Base-by-base conservation (phyloP, 208 protist genomes). In the Paratrypanosoma confusum region DNA sequence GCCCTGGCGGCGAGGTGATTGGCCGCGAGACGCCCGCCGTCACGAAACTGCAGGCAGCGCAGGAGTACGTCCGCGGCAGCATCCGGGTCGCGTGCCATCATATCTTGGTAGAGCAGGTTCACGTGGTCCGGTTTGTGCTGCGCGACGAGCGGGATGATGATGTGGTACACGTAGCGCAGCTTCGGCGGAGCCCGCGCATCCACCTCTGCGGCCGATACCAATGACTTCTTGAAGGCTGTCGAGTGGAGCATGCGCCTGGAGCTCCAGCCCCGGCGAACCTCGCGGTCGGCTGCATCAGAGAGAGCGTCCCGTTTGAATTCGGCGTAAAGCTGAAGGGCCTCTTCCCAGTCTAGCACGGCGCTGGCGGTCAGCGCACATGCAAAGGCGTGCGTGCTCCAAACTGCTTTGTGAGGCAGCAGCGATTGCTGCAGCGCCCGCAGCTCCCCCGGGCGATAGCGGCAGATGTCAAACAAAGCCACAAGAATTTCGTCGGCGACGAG, bases 301-400 rank as follows among this genome's bases (percentile, higher is more conserved):
- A n/a, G 3, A 58, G 46, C 5, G 69, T 23, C n/a, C 3, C 32
- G 31, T 14, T 65, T 57, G 45, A 74, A 89, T 5, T 52, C 28
- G 21, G 67, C 33, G 41, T 89, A 84, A 18, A 82, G 38, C n/a
- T 31, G 3, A 1, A 84, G 34, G 2, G 74, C 75, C 23, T 72
- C 67, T 3, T 20, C 2, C 48, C 66, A 74, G 54, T 77, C 62
- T 34, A 68, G 73, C 21, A 42, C 46, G 0, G 75, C 71, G 3
- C 53, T 70, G 5, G 70, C 65, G 14, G 80, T 84, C 31, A 89
- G 61, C 29, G 75, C 83, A 40, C 75, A 89, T 8, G 75, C 75
- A 57, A 80, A 89, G 21, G 77, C 62, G 0, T 63, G 51, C 2
- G 65, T 48, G 7, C 62, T 75, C 80, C 75, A 89, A 20, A 65